Conservation (phyloP, 805 yeast genomes). For the Zygoascus flipseniorum region DNA sequence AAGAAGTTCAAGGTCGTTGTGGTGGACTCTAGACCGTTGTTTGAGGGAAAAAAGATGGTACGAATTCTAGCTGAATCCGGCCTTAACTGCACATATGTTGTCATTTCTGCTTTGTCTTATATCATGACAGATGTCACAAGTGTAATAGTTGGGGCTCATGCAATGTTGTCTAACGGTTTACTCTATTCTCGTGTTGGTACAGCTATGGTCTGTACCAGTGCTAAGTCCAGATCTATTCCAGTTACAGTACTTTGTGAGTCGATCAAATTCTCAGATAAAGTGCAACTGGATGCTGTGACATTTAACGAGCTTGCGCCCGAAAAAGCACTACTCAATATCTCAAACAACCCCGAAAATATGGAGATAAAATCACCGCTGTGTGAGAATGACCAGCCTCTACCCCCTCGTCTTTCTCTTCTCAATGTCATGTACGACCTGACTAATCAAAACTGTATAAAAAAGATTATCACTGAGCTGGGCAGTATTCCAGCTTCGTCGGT, state of each 20-base stretch:
- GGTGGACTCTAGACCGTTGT: constrained; percentile 88
- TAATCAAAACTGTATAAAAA: constrained; percentile 87
- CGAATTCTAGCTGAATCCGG: constrained; percentile 52
- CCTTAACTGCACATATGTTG: constrained; percentile 66
- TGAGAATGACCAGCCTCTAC: constrained; percentile 20
- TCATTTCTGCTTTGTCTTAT: constrained; percentile 71
- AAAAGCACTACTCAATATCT: constrained; percentile 25
- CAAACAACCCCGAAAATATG: constrained; percentile 19
- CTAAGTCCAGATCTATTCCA: constrained; percentile 81
- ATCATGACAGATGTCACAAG: constrained; percentile 81
- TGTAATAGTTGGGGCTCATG: constrained; percentile 93
- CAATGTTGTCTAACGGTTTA: constrained; percentile 91
- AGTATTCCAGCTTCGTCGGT: constrained; percentile 97
- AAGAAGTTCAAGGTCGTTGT: constrained; percentile 71
- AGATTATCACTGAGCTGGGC: constrained; percentile 93
- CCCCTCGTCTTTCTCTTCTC: constrained; percentile 49
- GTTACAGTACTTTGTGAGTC: constrained; percentile 94
- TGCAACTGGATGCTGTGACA: constrained; percentile 93
- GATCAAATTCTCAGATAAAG: constrained; percentile 88
- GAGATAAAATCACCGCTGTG: constrained; percentile 15
- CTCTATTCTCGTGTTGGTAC: constrained; percentile 92
- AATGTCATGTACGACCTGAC: constrained; percentile 90
- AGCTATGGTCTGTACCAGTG: constrained; percentile 86
- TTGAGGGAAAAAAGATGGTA: constrained; percentile 81
- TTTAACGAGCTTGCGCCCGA: constrained; percentile 60